Evolutionary conservation across 768 basidiomycete species (phyloP), one percentile per base, ranked within the genome.

Genomic region (Postia placenta): DNA sequence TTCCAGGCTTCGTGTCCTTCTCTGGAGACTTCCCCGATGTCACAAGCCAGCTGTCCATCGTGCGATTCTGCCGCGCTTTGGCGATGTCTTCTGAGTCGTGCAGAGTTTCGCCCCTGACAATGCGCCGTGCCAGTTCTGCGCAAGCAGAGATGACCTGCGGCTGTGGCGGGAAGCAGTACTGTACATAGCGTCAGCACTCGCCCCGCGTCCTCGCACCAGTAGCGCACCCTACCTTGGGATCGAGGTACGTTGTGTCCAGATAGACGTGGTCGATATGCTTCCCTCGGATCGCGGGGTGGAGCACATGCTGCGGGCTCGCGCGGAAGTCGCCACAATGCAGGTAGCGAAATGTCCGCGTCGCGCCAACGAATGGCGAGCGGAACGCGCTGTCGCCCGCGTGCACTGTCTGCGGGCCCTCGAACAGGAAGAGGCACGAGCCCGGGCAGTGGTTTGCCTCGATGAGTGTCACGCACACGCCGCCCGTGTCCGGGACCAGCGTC

Each of bases 391-490:
- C 92, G 0, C 93, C 94, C 0, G 92, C 90, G 62, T 95, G 74
- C 47, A 86, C 70, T 0, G 93, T 97, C 63, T 97, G 94, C 36
- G 67, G 77, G 5, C 96, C 95, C 67, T 97, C 92, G 58, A 93
- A 98, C 27, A 95, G 74, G 67, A 97, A 98, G 22, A 99, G 71
- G 50, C 84, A 91, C 2, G 93, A 96, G 22, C n/a, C 57, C 73
- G 36, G 48, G 76, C 95, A 97, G 61, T 98, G 96, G 64, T 99
- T 98, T 9, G 95, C 96, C 60, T 96, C 91, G n/a, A 99, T 92
- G 35, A 94, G 79, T 1, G 92, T 97, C 4, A 97, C 94, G 30
- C 69, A 72, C 28, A 97, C 90, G 2, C 93, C 93, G 23, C 81
- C 80, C 0, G 92, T 91, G 56, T 88, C 68, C 0, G 95, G 91